phyloP scores from a whole-genome alignment of 345 rosid species.

The Chamaenerion angustifolium region DNA sequence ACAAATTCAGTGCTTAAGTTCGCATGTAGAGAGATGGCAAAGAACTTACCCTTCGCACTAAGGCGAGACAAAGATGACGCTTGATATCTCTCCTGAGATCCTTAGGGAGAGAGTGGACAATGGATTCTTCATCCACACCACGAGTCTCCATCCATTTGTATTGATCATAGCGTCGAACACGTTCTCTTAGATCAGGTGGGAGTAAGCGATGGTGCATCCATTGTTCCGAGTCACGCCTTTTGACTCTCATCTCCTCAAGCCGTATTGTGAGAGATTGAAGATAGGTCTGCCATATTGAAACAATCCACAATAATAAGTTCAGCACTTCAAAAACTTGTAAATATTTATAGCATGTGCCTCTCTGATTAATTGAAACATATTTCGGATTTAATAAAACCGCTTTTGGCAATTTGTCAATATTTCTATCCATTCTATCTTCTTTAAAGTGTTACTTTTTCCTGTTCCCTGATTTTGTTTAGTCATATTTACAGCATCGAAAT shows the following conservation, averaged over 20 bases:
- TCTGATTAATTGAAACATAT: no score
- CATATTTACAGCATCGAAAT: no score
- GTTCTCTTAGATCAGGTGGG: slow-evolving; percentile 69
- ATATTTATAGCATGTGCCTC: no score
- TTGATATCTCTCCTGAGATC: slow-evolving; percentile 94
- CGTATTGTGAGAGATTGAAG: slow-evolving; percentile 93
- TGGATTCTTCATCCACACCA: slow-evolving; percentile 80
- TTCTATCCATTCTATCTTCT: no score
- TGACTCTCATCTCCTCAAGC: slow-evolving; percentile 93
- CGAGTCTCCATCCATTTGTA: slow-evolving; percentile 96
- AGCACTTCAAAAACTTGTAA: slow-evolving; percentile 2
- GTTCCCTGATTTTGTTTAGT: no score
- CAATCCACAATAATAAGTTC: neutral
- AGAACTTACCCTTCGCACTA: slow-evolving; percentile 74
- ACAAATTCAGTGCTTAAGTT: no score
- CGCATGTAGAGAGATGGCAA: neutral
- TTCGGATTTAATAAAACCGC: no score
- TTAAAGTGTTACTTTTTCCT: no score
- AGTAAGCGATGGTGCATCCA: slow-evolving; percentile 99
- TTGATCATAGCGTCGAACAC: slow-evolving; percentile 88
- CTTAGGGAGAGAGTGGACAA: slow-evolving; percentile 87
- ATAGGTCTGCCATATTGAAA: slow-evolving; percentile 56
- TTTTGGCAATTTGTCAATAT: no score
- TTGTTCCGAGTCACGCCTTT: slow-evolving; percentile 95
- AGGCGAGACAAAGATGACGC: slow-evolving; percentile 85